Evolutionary conservation across 2,329 filamentous ascomycete genomes (phyloP).

Genomic region (Capronia americana): DNA sequence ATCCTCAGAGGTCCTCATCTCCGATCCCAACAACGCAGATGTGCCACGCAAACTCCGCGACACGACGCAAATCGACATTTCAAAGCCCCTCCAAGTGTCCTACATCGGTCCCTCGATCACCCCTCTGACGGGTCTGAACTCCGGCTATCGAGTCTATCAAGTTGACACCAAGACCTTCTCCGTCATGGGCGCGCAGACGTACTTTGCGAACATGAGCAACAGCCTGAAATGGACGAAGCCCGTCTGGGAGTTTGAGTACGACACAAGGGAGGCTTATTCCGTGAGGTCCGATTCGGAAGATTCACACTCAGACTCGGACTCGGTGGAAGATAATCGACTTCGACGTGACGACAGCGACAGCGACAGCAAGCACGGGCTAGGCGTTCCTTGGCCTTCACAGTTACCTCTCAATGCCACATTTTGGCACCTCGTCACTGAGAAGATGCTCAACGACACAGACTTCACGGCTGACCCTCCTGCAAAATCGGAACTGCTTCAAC

Average conservation of each 20-base stretch:
- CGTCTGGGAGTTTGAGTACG: conserved; percentile 44
- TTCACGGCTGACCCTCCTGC: background rate
- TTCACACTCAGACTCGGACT: background rate
- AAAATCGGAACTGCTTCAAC: conserved; percentile 34
- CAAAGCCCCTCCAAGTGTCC: conserved; percentile 38
- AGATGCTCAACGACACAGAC: conserved; percentile 39
- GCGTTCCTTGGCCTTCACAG: conserved; percentile 35
- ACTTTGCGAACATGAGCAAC: conserved; percentile 43
- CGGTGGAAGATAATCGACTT: background rate
- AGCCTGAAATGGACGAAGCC: conserved; percentile 41
- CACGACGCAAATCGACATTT: conserved; percentile 39
- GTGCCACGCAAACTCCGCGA: conserved; percentile 30
- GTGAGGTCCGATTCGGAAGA: background rate
- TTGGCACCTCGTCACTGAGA: conserved; percentile 42
- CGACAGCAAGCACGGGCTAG: conserved; percentile 22
- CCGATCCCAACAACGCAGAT: conserved; percentile 1
- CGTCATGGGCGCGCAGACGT: conserved; percentile 42
- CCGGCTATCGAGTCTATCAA: conserved; percentile 41
- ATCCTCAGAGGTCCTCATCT: conserved; percentile 24
- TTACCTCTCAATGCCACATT: conserved; percentile 42
- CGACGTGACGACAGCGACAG: conserved; percentile 1
- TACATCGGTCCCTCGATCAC: conserved; percentile 43
- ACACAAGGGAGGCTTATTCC: conserved; percentile 38
- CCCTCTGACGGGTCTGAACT: conserved; percentile 42
- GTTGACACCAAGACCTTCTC: conserved; percentile 42